Conservation (phyloP, 257 asterid genomes). For the Euphrasia confusa region DNA sequence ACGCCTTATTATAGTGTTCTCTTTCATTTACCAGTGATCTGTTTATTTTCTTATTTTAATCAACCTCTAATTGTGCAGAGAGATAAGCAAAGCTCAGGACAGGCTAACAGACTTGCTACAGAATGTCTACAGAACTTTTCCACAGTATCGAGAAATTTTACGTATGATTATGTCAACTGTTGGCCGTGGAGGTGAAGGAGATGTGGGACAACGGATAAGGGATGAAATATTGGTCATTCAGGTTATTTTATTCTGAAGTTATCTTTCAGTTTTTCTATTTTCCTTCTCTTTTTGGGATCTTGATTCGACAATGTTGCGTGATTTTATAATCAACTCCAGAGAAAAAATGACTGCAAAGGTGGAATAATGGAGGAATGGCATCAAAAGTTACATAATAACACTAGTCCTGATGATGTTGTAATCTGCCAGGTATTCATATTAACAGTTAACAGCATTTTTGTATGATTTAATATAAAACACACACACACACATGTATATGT, state of each 20-base stretch:
- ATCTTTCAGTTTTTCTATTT: constrained; percentile 1
- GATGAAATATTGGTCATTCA: constrained; percentile 96
- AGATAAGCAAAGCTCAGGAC: constrained; percentile 97
- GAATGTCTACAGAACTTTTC: constrained; percentile 49
- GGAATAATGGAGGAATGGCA: constrained; percentile 99
- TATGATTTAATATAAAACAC: not conserved
- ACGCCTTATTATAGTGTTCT: not conserved
- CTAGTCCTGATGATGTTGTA: constrained; percentile 98
- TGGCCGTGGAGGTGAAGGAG: constrained; percentile 99
- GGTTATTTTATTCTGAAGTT: constrained; percentile 36
- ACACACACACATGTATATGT: not conserved
- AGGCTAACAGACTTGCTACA: constrained; percentile 89
- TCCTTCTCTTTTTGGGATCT: constrained; percentile 4
- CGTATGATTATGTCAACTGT: constrained; percentile 96
- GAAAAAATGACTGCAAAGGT: constrained; percentile 90
- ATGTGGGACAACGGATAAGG: constrained; percentile 97
- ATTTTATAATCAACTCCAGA: constrained; percentile 42
- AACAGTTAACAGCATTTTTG: constrained; percentile 10
- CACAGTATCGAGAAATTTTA: constrained; percentile 68
- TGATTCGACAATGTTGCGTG: constrained; percentile 17
- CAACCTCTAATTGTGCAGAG: constrained; percentile 43
- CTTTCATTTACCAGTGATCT: not conserved
- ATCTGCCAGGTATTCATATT: constrained; percentile 82
- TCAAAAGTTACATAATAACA: constrained; percentile 95
- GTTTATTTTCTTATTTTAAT: constrained; percentile 9